Evolutionary conservation across 2,329 filamentous ascomycete species (phyloP).

Genomic region (Apiospora aurea): DNA sequence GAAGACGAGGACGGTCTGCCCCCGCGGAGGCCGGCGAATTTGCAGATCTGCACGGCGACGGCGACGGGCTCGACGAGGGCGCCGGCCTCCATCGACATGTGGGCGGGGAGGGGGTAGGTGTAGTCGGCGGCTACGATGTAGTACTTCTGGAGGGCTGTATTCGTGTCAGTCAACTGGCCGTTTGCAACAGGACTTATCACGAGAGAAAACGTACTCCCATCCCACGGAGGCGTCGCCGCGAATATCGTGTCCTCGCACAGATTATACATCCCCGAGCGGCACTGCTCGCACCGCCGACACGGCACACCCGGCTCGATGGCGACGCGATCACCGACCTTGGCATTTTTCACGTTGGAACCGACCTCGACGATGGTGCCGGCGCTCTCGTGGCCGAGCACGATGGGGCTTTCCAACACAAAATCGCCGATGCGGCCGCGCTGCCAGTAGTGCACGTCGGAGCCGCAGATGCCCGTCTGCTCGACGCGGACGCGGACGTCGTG

Average conservation of each 20-base stretch:
- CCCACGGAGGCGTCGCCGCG: slow-evolving; percentile 56
- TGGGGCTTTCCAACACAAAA: slow-evolving; percentile 51
- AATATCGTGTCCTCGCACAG: slow-evolving; percentile 53
- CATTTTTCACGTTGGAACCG: slow-evolving; percentile 48
- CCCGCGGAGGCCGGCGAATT: slow-evolving; percentile 74
- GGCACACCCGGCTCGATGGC: slow-evolving; percentile 57
- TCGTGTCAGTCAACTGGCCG: background rate
- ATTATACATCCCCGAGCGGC: slow-evolving; percentile 49
- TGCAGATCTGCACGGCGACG: slow-evolving; percentile 85
- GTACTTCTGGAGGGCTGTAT: slow-evolving; percentile 75
- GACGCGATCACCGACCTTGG: slow-evolving; percentile 53
- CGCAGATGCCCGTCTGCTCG: slow-evolving; percentile 56
- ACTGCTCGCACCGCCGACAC: slow-evolving; percentile 51
- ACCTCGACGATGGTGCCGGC: slow-evolving; percentile 50
- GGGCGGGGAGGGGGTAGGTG: slow-evolving; percentile 86
- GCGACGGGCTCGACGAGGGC: slow-evolving; percentile 89
- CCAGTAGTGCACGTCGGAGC: slow-evolving; percentile 56
- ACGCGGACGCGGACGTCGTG: slow-evolving; percentile 53
- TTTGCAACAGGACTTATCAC: too few species aligned
- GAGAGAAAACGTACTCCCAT: slow-evolving; percentile 42
- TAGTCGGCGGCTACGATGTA: slow-evolving; percentile 87
- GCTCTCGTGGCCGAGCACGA: slow-evolving; percentile 56
- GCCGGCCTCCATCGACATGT: slow-evolving; percentile 82
- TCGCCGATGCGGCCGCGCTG: slow-evolving; percentile 54
- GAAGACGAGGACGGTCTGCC: slow-evolving; percentile 82